phyloP scores from a whole-genome alignment of 23 red algal genomes.

The Gracilaria caudata region DNA sequence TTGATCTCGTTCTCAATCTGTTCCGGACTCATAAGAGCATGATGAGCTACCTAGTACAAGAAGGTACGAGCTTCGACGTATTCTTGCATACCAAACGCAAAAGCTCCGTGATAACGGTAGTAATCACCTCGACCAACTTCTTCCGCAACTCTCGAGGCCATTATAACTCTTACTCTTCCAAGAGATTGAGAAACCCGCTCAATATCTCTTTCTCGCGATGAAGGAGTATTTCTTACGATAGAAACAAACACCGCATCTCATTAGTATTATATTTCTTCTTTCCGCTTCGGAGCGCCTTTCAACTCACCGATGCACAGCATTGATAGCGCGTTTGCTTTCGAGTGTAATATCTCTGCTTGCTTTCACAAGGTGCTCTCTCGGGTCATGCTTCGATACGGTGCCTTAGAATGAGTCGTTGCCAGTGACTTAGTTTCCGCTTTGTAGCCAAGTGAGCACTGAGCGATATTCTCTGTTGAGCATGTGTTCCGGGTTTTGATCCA shows the following conservation, averaged over 20 bases:
- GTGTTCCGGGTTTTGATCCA: too few species aligned
- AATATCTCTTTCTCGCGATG: conserved; percentile 22
- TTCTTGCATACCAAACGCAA: conserved; percentile 87
- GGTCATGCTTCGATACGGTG: conserved; percentile 40
- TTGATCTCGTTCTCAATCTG: conserved; percentile 46
- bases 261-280: neutral
- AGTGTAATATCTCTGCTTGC: conserved; percentile 85
- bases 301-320: conserved; percentile 66
- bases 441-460: neutral
- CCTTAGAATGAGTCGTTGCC: neutral
- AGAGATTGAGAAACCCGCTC: conserved; percentile 29
- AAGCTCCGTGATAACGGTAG: conserved; percentile 60
- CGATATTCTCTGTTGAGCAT: too few species aligned
- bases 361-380: conserved; percentile 86
- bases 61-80: conserved; percentile 83
- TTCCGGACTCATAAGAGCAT: conserved; percentile 29
- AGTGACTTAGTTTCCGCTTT: neutral
- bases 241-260: neutral
- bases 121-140: conserved; percentile 62
- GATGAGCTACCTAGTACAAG: conserved; percentile 31
- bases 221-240: neutral
- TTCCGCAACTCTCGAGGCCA: conserved; percentile 40
- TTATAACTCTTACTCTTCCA: conserved; percentile 18
- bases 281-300: neutral
- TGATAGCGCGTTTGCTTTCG: conserved; percentile 85